phyloP scores from a whole-genome alignment of 352 stramenopile genomes.

The Aphanomyces cochlioides region DNA sequence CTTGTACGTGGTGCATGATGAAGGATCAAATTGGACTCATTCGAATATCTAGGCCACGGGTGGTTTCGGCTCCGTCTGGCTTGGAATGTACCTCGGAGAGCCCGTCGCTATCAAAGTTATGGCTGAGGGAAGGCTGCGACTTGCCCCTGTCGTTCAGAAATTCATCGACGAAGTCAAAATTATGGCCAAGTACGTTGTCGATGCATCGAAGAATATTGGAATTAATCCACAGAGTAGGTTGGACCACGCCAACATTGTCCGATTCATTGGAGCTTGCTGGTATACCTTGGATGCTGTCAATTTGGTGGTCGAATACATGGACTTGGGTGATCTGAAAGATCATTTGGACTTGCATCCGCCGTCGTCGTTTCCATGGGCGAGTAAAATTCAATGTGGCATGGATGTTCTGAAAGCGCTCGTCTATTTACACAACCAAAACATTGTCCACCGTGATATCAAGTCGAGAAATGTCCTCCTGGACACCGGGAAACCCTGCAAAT shows the following conservation, averaged over 20 bases:
- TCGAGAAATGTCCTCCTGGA: slow-evolving; percentile 13
- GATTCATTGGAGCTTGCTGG: slow-evolving; percentile 13
- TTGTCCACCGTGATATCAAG: slow-evolving; percentile 16
- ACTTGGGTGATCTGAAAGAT: slow-evolving; percentile 51
- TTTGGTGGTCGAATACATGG: slow-evolving; percentile 63
- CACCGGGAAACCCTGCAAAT: slow-evolving; percentile 1
- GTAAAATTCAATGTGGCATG: neutral
- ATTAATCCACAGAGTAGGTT: neutral
- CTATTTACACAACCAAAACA: slow-evolving; percentile 11
- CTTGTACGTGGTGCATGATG: neutral
- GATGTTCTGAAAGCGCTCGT: neutral
- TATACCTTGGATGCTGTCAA: slow-evolving; percentile 35
- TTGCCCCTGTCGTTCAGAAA: neutral
- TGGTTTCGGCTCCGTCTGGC: slow-evolving; percentile 10
- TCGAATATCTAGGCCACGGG: neutral
- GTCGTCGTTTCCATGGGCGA: neutral
- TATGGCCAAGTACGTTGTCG: neutral
- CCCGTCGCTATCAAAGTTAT: neutral
- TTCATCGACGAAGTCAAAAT: slow-evolving; percentile 8
- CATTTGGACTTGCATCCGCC: neutral
- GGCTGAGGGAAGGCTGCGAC: neutral
- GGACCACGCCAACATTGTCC: slow-evolving; percentile 1
- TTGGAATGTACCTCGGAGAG: neutral
- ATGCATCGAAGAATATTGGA: neutral
- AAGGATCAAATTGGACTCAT: neutral